Percentiles rank a stretch among this genome's conserved stretches.
These are phyloP conservation scores for Pinus taeda DNA, from an alignment of 75 land plant genomes.

Conservation along the genomic window DNA sequence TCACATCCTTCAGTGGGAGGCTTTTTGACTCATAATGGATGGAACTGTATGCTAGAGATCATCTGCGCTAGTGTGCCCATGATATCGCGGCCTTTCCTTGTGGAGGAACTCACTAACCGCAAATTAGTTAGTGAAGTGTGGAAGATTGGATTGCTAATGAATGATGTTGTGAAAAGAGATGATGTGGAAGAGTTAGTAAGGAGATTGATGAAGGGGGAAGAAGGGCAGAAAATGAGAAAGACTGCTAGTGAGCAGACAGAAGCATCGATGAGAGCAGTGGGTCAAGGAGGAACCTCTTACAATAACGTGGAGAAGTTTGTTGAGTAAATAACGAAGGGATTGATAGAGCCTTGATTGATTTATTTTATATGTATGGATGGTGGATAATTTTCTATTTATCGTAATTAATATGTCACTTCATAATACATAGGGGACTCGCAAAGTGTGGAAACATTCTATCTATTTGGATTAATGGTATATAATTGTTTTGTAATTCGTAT, in stretches of 20 bases:
- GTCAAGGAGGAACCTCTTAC: too few relatives aligned
- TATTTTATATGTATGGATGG: too few relatives aligned
- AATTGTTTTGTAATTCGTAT: too few relatives aligned
- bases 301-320: not conserved
- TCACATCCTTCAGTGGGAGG: slow-evolving; percentile 13
- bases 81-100: not conserved
- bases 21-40: slow-evolving; percentile 9
- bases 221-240: not conserved
- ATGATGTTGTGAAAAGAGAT: not conserved
- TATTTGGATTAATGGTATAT: too few relatives aligned
- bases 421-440: too few relatives aligned
- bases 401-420: too few relatives aligned
- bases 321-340: not conserved
- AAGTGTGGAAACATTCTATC: too few relatives aligned
- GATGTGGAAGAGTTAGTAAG: not conserved
- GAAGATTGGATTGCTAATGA: not conserved
- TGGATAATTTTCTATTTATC: too few relatives aligned
- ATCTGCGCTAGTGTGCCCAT: slow-evolving; percentile 14
- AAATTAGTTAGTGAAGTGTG: not conserved
- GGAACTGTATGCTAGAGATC: slow-evolving; percentile 14
- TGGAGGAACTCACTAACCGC: not conserved
- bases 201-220: not conserved
- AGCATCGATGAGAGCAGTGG: not conserved
- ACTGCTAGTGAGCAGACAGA: not conserved
- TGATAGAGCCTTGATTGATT: too few relatives aligned